Percentiles rank a stretch among this genome's conserved stretches.
Conservation (phyloP, 2,329 filamentous ascomycete genomes). For the Colletotrichum sublineola region DNA sequence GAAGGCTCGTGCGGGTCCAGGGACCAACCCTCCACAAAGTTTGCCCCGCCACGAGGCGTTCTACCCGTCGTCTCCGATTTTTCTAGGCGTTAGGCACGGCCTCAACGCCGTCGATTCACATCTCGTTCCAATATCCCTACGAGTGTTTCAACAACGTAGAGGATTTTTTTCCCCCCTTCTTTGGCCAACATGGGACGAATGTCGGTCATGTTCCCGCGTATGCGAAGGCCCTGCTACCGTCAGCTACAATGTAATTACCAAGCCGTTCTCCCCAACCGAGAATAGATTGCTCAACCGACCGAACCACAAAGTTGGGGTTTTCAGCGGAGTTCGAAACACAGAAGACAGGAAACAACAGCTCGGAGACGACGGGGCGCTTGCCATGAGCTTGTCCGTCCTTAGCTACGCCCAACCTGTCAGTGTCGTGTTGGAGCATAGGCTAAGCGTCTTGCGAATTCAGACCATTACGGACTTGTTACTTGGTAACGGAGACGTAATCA, state of each 20-base stretch:
- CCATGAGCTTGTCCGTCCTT: constrained; percentile 53
- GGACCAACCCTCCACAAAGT: constrained; percentile 26
- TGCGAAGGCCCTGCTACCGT: not conserved
- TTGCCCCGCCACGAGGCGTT: not conserved
- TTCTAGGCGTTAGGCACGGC: constrained; percentile 18
- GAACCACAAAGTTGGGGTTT: constrained; percentile 49
- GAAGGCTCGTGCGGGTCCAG: constrained; percentile 28
- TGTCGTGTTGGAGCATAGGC: not conserved
- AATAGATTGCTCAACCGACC: not conserved
- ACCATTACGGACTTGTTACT: constrained; percentile 38
- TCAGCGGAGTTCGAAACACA: constrained; percentile 61
- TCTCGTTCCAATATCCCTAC: not conserved
- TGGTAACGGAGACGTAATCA: too few relatives aligned
- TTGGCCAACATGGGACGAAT: not conserved
- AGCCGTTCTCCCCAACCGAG: not conserved
- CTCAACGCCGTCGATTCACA: constrained; percentile 4
- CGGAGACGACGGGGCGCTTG: constrained; percentile 54
- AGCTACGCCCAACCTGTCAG: constrained; percentile 26
- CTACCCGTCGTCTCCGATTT: constrained; percentile 14
- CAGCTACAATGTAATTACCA: not conserved
- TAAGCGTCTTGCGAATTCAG: constrained; percentile 48
- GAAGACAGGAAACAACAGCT: constrained; percentile 50
- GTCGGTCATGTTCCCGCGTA: not conserved
- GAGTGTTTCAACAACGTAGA: not conserved
- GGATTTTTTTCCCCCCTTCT: not conserved